Evolutionary conservation across 2,329 filamentous ascomycete species (phyloP), one percentile per base, ranked within the genome.

Genomic region (Dothideomycetidae sp.): DNA sequence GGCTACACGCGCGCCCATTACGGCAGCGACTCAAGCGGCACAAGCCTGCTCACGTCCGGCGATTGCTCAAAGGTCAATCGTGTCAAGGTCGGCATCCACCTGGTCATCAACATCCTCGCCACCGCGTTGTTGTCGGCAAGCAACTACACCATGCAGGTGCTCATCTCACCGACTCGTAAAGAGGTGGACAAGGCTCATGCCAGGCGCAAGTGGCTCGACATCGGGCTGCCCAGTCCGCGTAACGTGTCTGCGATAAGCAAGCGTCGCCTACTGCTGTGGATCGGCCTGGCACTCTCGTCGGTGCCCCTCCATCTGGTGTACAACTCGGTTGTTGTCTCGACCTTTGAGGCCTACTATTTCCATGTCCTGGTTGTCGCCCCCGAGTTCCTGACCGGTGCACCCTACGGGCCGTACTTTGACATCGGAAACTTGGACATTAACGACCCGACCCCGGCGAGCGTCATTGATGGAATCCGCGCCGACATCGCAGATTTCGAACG

Each of bases 61-160:
- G 29, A 31, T 31, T 31, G 29, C 12, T 7, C 14, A 7, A 12
- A 7, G 7, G 13, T 26, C 7, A n/a, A 26, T 26, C 7, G 21
- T 7, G 21, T n/a, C n/a, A 26, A 26, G n/a, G 21, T 26, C 21
- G 21, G 0, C 66, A 26, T n/a, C 7, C 21, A 71, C 48, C 46
- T 70, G 16, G 39, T 59, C 2, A 62, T 72, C 47, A 71, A 71
- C 49, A 39, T 57, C 1, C 50, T 68, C 19, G 59, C 60, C 18
- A 67, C 64, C 0, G 38, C 58, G 1, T 40, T 70, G 11, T 54
- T 70, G 1, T 56, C 58, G 2, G 63, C 63, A 3, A 64, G 61
- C 28, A 69, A 68, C 46, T 69, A 66, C 41, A 61, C 57, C 39
- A 70, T 70, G 63, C 69, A 73, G 42, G 55, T 62, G 13, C 49